Base-by-base conservation (phyloP, 495 filamentous ascomycete genomes). In the Penicillium desertorum region DNA sequence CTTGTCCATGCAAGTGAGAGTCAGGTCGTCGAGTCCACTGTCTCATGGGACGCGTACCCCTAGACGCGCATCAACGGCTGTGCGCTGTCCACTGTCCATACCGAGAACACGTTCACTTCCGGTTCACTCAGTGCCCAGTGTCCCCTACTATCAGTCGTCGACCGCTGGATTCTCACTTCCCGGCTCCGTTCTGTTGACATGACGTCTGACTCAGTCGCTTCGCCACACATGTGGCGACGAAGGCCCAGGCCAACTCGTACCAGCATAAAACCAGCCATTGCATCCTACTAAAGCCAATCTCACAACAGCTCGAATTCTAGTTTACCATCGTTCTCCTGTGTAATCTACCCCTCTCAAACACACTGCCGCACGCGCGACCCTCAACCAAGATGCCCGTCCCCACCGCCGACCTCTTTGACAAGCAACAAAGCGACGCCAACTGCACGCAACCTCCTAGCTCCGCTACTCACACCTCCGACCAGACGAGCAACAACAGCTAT, bases 311-410 rank as follows among this genome's bases (percentile, higher is more conserved):
- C 11, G 1, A 17, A 11, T 27, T 9, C 6, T 12, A 34, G 20
- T 51, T 16, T 30, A 58, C 5, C 17, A 12, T 39, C 16, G 19
- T 16, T 14, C 3, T 1, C 20, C 22, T 12, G 19, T 23, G 5
- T 25, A 23, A 11, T 9, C 37, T 23, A 12, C 0, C 41, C 1
- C 14, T 17, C 20, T 23, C 12, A 29, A 19, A 41, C 1, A 8
- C n/a, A 36, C 36, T 30, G 9, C 19, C 14, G 12, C 45, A 27
- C 37, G 3, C 12, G 20, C 48, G 41, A 63, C 32, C 49, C 59
- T n/a, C 55, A 20, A 32, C 34, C 51, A 71, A 51, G 27, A 72
- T 72, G 70, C 70, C 70, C 8, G 56, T 72, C 56, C 68, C 68
- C 44, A 66, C 62, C 30, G 60, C 62, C 39, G 56, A 65, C 10